These are phyloP conservation scores for Pseudocercospora vitis DNA, from an alignment of 2,329 filamentous ascomycete species.

Conservation along the genomic window DNA sequence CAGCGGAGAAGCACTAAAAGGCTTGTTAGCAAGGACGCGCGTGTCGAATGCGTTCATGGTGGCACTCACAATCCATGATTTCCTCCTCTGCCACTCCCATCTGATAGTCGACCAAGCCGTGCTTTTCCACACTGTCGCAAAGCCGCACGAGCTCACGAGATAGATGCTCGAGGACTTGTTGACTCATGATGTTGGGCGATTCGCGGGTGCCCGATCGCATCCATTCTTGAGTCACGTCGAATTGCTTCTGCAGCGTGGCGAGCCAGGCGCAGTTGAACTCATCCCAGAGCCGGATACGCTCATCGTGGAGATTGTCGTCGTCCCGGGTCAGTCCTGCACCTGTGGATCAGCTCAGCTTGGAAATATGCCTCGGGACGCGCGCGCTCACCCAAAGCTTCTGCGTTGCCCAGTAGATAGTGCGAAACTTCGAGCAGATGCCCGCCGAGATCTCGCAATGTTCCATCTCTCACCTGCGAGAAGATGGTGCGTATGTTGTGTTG, in stretches of 20 bases:
- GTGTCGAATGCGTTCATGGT: not conserved
- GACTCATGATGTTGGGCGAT: conserved; percentile 65
- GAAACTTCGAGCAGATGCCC: conserved; percentile 61
- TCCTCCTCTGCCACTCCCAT: conserved; percentile 95
- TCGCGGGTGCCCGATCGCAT: conserved; percentile 58
- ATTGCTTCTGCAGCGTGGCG: conserved; percentile 77
- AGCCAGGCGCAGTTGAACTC: conserved; percentile 96
- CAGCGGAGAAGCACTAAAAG: conserved; percentile 27
- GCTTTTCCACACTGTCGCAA: conserved; percentile 82
- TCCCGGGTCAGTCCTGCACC: conserved; percentile 76
- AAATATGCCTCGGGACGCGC: conserved; percentile 43
- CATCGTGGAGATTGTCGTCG: conserved; percentile 70
- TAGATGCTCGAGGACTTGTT: conserved; percentile 72
- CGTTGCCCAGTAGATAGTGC: conserved; percentile 66
- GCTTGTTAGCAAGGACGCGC: conserved; percentile 14
- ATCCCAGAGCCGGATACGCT: conserved; percentile 83
- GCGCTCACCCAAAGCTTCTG: conserved; percentile 63
- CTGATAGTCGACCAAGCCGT: conserved; percentile 95
- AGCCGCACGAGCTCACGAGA: conserved; percentile 77
- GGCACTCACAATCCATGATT: conserved; percentile 73
- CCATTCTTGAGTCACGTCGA: conserved; percentile 65
- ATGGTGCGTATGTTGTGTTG: conserved; percentile 59
- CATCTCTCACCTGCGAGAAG: conserved; percentile 69
- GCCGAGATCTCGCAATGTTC: conserved; percentile 60
- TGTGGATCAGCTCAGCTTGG: conserved; percentile 24